Evolutionary conservation across 805 yeast species (phyloP), one percentile per base, ranked within the genome.

Genomic region (Ogataea sp.): DNA sequence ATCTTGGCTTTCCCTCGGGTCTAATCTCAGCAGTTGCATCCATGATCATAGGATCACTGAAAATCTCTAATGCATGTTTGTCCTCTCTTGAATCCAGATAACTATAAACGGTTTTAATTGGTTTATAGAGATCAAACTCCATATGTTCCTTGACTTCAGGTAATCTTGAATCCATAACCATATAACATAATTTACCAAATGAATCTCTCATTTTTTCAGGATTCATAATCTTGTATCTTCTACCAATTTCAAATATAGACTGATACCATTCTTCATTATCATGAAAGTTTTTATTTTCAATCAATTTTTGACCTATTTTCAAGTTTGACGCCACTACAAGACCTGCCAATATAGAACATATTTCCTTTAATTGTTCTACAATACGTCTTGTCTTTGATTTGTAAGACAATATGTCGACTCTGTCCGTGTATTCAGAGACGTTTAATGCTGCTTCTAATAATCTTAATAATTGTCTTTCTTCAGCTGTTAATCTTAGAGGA

Each of bases 191-290:
- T 51, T 83, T 83, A 34, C 94, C 94, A 56, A 78, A 84, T 4
- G 78, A 78, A 50, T 80, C 84, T 44, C 88, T 70, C 84, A 84
- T 79, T 49, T 76, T 70, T 48, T 83, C 88, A 0, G 94, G 94
- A 51, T 83, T 83, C 88, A 83, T 80, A 49, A 84, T 78, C 54
- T 83, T 83, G 61, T 83, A 83, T 33, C 93, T 68, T 50, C 93
- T 67, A 20, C 93, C 93, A 43, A 83, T 75, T 59, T 83, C 93
- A 55, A 83, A 83, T 7, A 83, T 64, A 32, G 59, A 61, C 52
- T 83, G 70, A 56, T 77, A 83, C 88, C 89, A 84, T 26, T 73
- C 76, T 3, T 83, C 79, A 55, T 83, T 80, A 43, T 78, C 79
- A 33, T 71, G 67, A 49, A 82, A 83, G 47, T 80, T 79, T 52